A percentile compares a stretch with the other conserved stretches of the same genome.
phyloP scores from a whole-genome alignment of 805 yeast species.

The Candida railenensis region DNA sequence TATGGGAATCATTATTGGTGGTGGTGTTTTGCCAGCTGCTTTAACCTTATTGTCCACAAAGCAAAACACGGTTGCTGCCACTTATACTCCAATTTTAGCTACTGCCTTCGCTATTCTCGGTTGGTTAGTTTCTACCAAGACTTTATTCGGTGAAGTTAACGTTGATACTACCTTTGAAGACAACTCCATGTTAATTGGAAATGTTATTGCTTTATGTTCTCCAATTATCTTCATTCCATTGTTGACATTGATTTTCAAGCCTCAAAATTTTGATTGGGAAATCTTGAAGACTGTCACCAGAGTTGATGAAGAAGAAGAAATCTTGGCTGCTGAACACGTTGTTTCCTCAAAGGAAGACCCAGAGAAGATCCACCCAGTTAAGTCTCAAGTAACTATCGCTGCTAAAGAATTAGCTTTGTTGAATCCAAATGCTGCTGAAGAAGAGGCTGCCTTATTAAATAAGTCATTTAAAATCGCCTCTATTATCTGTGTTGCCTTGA shows the following conservation, averaged over 20 bases:
- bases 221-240: slow-evolving; percentile 69
- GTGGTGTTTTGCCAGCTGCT: slow-evolving; percentile 79
- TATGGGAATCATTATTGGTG: slow-evolving; percentile 87
- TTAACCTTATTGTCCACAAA: slow-evolving; percentile 62
- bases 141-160: slow-evolving; percentile 28
- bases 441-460: slow-evolving; percentile 51
- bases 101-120: slow-evolving; percentile 70
- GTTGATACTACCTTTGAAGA: slow-evolving; percentile 68
- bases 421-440: slow-evolving; percentile 28
- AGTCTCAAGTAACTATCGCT: slow-evolving; percentile 37
- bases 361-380: slow-evolving; percentile 28
- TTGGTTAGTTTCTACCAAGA: slow-evolving; percentile 41
- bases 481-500: slow-evolving; percentile 56
- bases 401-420: slow-evolving; percentile 36
- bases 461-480: slow-evolving; percentile 64
- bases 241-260: slow-evolving; percentile 61
- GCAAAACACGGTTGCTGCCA: slow-evolving; percentile 69
- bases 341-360: slow-evolving; percentile 18
- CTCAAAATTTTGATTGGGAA: slow-evolving; percentile 75
- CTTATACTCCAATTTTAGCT: slow-evolving; percentile 75
- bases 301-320: slow-evolving; percentile 72
- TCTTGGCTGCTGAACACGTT: slow-evolving; percentile 38
- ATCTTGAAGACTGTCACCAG: slow-evolving; percentile 57
- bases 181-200: slow-evolving; percentile 87
- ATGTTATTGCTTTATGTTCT: slow-evolving; percentile 75